These are phyloP conservation scores for Fusarium sp. DNA, from an alignment of 2,329 filamentous ascomycete genomes.

Conservation along the genomic window DNA sequence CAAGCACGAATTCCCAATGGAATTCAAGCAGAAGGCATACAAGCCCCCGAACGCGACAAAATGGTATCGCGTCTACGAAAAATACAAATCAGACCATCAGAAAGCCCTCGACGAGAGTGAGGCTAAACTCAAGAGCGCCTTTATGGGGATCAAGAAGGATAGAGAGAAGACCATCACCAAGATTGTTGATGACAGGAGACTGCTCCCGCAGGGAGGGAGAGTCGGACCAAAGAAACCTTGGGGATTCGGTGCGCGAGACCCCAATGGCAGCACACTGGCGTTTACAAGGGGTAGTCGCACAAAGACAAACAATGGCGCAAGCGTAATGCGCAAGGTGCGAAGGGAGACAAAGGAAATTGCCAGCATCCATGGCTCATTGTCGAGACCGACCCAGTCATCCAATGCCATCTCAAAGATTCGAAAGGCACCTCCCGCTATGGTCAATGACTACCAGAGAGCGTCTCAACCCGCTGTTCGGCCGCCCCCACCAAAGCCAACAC, in stretches of 20 bases:
- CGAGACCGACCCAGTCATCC: constrained; percentile 47
- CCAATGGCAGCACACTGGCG: constrained; percentile 50
- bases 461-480: constrained; percentile 51
- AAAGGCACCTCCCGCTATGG: constrained; percentile 64
- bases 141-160: constrained; percentile 67
- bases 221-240: constrained; percentile 47
- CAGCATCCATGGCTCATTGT: constrained; percentile 59
- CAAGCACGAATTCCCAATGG: constrained; percentile 77
- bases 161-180: constrained; percentile 67
- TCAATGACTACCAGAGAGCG: constrained; percentile 62
- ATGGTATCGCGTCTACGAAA: constrained; percentile 83
- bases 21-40: constrained; percentile 69
- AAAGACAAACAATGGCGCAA: constrained; percentile 62
- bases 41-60: constrained; percentile 73
- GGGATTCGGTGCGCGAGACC: constrained; percentile 45
- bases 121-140: constrained; percentile 65
- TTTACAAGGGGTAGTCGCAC: constrained; percentile 63
- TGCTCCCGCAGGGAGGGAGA: constrained; percentile 57
- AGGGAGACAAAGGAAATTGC: constrained; percentile 67
- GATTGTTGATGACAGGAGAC: constrained; percentile 64
- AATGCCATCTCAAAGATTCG: constrained; percentile 54
- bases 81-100: constrained; percentile 70
- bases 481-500: constrained; percentile 33
- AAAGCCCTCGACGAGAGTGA: constrained; percentile 69
- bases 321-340: constrained; percentile 66